Evolutionary conservation across 306 rosid genomes (phyloP).

Genomic region (Prinsepia uniflora): DNA sequence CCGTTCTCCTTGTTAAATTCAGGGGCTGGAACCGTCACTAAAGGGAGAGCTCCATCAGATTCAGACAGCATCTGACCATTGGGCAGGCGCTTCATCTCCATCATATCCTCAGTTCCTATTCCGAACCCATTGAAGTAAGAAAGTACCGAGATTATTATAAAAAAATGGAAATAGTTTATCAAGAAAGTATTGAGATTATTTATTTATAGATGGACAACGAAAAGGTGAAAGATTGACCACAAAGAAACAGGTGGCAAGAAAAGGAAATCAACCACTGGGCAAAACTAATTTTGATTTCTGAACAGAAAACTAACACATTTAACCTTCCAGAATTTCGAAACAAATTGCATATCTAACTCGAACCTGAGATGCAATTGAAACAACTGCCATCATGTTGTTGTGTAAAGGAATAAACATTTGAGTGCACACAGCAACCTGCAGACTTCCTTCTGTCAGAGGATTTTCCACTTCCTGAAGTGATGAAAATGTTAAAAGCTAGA

Average conservation of each 20-base stretch:
- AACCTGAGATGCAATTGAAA: slow-evolving; percentile 72
- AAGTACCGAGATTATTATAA: not conserved
- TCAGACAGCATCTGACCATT: slow-evolving; percentile 53
- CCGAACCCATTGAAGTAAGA: slow-evolving; percentile 18
- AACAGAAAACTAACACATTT: slow-evolving; percentile 9
- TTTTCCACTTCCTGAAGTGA: slow-evolving; percentile 55
- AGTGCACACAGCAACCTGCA: slow-evolving; percentile 44
- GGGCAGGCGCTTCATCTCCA: slow-evolving; percentile 58
- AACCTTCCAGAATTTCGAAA: slow-evolving; percentile 1
- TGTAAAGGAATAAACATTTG: slow-evolving; percentile 53
- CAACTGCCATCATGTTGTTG: slow-evolving; percentile 60
- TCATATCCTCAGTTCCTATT: slow-evolving; percentile 52
- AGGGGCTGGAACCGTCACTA: slow-evolving; percentile 69
- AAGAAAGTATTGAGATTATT: not conserved
- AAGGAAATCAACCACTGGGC: slow-evolving; percentile 2
- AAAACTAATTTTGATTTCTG: not conserved
- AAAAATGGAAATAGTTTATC: not conserved
- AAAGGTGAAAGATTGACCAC: not conserved
- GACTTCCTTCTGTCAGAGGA: slow-evolving; percentile 50
- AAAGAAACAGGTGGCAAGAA: not conserved
- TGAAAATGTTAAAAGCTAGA: slow-evolving; percentile 23
- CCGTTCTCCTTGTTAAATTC: slow-evolving; percentile 77
- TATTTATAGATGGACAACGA: not conserved
- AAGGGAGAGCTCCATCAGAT: slow-evolving; percentile 62
- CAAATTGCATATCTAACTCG: slow-evolving; percentile 14